Evolutionary conservation across 2,329 filamentous ascomycete species (phyloP), one percentile per base, ranked within the genome.

Genomic region (Cadophora luteo-olivacea): DNA sequence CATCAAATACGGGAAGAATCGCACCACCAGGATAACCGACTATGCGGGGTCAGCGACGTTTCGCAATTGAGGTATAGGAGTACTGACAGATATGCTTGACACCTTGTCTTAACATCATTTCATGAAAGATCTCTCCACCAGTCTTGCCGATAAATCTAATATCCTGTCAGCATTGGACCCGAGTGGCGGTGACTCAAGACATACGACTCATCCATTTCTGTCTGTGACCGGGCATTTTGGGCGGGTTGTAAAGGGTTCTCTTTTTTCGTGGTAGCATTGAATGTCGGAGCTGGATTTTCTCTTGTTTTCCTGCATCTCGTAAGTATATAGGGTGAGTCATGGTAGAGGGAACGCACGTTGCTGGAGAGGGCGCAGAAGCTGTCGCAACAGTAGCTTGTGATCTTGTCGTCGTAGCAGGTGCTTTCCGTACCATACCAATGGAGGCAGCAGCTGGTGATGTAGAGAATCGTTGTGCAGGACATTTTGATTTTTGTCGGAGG

Each of bases 1-100:
- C 96, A 81, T 99, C 96, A 84, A 97, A 98, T 54, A 98, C 95
- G 76, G 96, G 96, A 45, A 98, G 90, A 82, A 98, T 98, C 73
- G 96, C 94, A 79, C 96, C 95, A 77, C 95, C 95, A 74, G 95
- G 93, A 82, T 98, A 98, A 70, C 92, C 92, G 78, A 94, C 90
- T 92, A 29, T 29, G 52, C 48, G 60, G 58, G 45, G 63, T 75
- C 67, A 76, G 71, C 62, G 69, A 63, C 3, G 25, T 1, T 51
- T 63, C 63, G 58, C 48, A 55, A 65, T 55, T 52, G 32, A 33
- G 14, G 19, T 14, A 24, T 22, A 14, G 16, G 41, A 75, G 9
- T 71, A 90, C 93, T 79, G 86, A 97, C 93, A 98, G 78, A 98
- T 88, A 80, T 97, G 93, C 84, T 97, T 96, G 67, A 99, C 95